Conservation (phyloP, 148 eudicot genomes). For the Camellia japonica region DNA sequence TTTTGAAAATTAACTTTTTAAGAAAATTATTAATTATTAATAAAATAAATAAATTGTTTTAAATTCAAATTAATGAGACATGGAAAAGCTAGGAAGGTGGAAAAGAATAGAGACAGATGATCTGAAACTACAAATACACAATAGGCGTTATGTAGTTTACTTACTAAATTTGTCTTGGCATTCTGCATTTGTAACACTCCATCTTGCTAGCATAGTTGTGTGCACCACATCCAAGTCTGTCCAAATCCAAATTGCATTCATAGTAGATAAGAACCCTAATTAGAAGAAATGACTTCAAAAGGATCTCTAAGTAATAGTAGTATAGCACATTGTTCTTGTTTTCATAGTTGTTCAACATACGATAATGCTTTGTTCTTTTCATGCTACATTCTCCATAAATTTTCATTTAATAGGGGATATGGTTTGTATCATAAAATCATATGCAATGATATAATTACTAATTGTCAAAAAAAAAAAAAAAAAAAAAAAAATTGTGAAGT, state of each 20-base stretch:
- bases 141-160: not conserved
- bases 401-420: not conserved
- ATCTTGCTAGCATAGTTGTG: constrained; percentile 75
- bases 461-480: no score
- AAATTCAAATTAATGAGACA: no score
- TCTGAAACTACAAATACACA: no score
- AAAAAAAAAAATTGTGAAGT: not conserved
- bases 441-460: not conserved
- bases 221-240: constrained; percentile 54
- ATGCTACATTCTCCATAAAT: not conserved
- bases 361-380: no score
- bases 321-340: not conserved
- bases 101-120: no score
- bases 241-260: not conserved
- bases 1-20: no score
- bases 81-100: no score
- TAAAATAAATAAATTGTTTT: no score
- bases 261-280: not conserved
- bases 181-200: constrained; percentile 60
- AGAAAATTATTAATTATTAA: no score
- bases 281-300: constrained; percentile 1
- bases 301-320: not conserved
- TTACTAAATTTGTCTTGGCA: constrained; percentile 49
- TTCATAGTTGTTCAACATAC: no score
- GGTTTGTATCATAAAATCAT: not conserved